A percentile compares a stretch with the other conserved stretches of the same genome.
Evolutionary conservation across 78 protist species (phyloP).

Genomic region (Pelomyxa schiedti): DNA sequence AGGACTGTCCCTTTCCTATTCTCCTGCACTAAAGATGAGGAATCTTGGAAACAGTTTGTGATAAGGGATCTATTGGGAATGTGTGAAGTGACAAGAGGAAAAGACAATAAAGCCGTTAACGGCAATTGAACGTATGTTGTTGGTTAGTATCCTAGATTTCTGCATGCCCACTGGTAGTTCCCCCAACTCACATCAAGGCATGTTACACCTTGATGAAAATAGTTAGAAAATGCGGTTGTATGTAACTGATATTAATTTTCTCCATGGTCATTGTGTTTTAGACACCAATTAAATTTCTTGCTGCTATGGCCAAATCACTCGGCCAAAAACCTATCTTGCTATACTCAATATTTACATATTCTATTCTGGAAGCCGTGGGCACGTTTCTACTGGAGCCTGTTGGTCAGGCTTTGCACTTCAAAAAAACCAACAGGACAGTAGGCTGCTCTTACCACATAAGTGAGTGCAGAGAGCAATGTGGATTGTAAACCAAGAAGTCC

Average conservation of each 20-base stretch:
- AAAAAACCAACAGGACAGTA: conserved; percentile 48
- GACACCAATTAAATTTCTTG: conserved; percentile 14
- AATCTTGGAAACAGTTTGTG: conserved; percentile 89
- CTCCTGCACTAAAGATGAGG: conserved; percentile 19
- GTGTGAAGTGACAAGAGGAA: conserved; percentile 80
- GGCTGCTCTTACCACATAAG: conserved; percentile 37
- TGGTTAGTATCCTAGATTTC: conserved; percentile 98
- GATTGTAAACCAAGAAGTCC: conserved; percentile 69
- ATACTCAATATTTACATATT: conserved; percentile 55
- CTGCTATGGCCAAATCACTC: conserved; percentile 47
- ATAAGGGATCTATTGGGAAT: conserved; percentile 89
- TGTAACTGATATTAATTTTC: neutral
- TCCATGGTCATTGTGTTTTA: too few species aligned
- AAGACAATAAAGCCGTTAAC: conserved; percentile 97
- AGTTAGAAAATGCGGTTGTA: conserved; percentile 74
- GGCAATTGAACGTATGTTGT: conserved; percentile 99
- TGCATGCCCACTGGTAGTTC: conserved; percentile 94
- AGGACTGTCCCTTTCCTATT: neutral
- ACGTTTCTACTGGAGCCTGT: neutral
- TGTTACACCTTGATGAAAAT: conserved; percentile 98
- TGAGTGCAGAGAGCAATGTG: conserved; percentile 60
- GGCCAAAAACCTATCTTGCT: conserved; percentile 78
- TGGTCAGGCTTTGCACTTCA: neutral
- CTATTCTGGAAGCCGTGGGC: conserved; percentile 3
- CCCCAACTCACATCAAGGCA: conserved; percentile 86